phyloP scores from a whole-genome alignment of 805 yeast genomes.

The Nakazawaea anatomiae region DNA sequence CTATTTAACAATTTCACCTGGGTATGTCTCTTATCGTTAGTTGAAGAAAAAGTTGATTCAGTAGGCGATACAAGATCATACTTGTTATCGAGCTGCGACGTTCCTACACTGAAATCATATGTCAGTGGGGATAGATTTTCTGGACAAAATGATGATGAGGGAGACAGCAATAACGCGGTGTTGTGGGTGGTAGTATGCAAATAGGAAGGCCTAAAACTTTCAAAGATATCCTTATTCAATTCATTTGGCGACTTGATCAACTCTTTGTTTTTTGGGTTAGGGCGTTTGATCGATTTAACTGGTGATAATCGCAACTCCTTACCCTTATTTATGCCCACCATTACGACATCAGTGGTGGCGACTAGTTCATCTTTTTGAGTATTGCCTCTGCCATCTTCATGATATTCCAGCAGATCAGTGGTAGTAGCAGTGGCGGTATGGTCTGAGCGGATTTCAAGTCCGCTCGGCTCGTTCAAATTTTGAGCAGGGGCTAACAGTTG shows the following conservation, averaged over 20 bases:
- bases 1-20: constrained; percentile 8
- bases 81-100: constrained; percentile 1
- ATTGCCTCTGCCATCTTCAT: not conserved
- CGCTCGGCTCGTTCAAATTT: no score
- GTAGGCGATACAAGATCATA: constrained; percentile 1
- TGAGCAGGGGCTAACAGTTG: no score
- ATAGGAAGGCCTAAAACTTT: constrained; percentile 6
- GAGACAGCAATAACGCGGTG: not conserved
- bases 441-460: no score
- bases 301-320: constrained; percentile 2
- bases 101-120: constrained; percentile 1
- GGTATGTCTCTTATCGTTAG: constrained; percentile 6
- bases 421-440: no score
- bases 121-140: constrained; percentile 3
- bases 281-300: not conserved
- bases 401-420: no score
- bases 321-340: not conserved
- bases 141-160: constrained; percentile 4
- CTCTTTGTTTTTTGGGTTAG: not conserved
- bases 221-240: constrained; percentile 10
- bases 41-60: constrained; percentile 6
- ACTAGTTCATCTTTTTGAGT: no score
- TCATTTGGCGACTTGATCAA: constrained; percentile 7
- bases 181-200: not conserved
- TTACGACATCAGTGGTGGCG: not conserved